phyloP scores from a whole-genome alignment of 768 basidiomycete species.

The Rubroboletus pulcherrimus region DNA sequence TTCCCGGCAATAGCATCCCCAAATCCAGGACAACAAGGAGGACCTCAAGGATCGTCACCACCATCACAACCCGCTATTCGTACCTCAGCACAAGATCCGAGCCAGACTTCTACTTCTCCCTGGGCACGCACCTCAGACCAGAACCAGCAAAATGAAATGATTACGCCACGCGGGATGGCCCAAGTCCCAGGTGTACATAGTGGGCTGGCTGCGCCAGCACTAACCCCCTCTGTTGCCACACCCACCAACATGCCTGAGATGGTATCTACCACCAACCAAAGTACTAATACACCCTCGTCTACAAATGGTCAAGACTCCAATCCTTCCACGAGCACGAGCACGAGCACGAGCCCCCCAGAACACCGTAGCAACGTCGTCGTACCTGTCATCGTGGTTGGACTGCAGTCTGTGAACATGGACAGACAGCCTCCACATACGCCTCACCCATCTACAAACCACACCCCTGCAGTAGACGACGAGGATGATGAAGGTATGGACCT shows the following conservation, averaged over 20 bases:
- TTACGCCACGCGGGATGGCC: conserved; percentile 10
- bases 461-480: conserved; percentile 19
- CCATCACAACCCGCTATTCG: conserved; percentile 27
- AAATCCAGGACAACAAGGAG: conserved; percentile 18
- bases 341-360: conserved; percentile 20
- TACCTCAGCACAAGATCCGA: conserved; percentile 19
- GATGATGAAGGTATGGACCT: conserved; percentile 27
- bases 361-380: conserved; percentile 51
- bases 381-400: conserved; percentile 79
- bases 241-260: conserved; percentile 16
- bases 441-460: conserved; percentile 12
- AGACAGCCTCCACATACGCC: conserved; percentile 28
- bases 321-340: conserved; percentile 14
- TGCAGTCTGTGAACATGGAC: conserved; percentile 66
- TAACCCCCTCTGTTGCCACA: conserved; percentile 9
- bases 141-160: conserved; percentile 21
- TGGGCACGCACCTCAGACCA: conserved; percentile 16
- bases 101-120: conserved; percentile 12
- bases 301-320: conserved; percentile 14
- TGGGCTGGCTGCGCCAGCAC: conserved; percentile 12
- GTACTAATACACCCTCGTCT: conserved; percentile 1
- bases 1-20: conserved; percentile 65
- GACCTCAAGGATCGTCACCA: conserved; percentile 14
- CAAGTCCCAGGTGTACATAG: conserved; percentile 16
- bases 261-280: conserved; percentile 10